Percentiles rank a stretch among this genome's conserved stretches.
Conservation (phyloP, 2,329 filamentous ascomycete genomes). For the Nothophaeocryptopus gaeumannii region DNA sequence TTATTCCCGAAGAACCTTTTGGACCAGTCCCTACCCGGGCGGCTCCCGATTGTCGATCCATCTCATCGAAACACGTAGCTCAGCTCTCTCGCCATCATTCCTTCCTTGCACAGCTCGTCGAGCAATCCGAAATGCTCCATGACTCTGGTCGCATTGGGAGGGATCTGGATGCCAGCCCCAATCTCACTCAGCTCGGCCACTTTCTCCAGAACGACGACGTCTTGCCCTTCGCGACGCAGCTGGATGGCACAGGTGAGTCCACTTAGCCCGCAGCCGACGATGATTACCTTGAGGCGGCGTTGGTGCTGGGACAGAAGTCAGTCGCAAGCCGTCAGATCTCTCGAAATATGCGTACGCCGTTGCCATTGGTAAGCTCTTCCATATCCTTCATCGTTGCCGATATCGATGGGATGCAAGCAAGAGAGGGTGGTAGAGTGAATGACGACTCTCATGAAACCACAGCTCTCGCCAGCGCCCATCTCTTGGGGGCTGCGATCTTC, state of each 20-base stretch:
- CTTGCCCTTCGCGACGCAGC: constrained; percentile 26
- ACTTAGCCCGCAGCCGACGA: constrained; percentile 37
- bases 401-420: too few species aligned
- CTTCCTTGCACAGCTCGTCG: constrained; percentile 1
- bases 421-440: too few species aligned
- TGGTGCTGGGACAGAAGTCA: neutral
- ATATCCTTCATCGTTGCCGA: too few species aligned
- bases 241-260: constrained; percentile 43
- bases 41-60: neutral
- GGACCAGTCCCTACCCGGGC: neutral
- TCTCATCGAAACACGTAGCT: neutral
- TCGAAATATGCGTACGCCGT: neutral
- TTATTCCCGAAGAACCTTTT: neutral
- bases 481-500: too few species aligned
- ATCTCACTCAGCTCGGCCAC: constrained; percentile 37
- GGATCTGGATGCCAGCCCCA: constrained; percentile 26
- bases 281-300: neutral
- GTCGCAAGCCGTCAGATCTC: neutral
- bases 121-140: constrained; percentile 4
- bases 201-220: constrained; percentile 41
- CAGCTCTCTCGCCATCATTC: neutral
- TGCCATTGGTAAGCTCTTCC: too few species aligned
- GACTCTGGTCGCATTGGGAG: constrained; percentile 27
- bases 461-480: too few species aligned
- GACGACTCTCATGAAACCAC: too few species aligned